These are phyloP conservation scores for Vigna trinervia DNA, from an alignment of 306 rosid genomes.

Conservation along the genomic window DNA sequence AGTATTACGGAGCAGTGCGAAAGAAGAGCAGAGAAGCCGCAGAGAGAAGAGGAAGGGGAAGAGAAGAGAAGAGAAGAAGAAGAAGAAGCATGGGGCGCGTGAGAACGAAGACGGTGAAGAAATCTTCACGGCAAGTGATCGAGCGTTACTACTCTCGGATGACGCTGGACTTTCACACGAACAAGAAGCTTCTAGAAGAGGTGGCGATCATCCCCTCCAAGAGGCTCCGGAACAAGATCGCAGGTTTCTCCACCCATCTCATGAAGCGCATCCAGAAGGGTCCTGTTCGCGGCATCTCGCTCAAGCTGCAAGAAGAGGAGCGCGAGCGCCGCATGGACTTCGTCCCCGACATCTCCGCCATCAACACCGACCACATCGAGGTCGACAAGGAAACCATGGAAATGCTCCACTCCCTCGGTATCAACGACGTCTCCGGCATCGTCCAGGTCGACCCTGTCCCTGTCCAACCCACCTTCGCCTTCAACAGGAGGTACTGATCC, in stretches of 20 bases:
- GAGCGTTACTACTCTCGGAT: constrained; percentile 64
- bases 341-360: constrained; percentile 63
- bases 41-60: background rate
- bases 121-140: constrained; percentile 66
- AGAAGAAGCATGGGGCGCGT: constrained; percentile 58
- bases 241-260: constrained; percentile 67
- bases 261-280: constrained; percentile 73
- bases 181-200: constrained; percentile 64
- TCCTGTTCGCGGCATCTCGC: constrained; percentile 64
- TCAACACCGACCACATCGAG: constrained; percentile 51
- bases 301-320: constrained; percentile 75
- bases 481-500: constrained; percentile 51
- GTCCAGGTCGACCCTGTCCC: constrained; percentile 49
- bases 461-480: constrained; percentile 36
- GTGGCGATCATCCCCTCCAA: constrained; percentile 63
- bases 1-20: background rate
- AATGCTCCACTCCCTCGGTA: constrained; percentile 59
- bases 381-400: constrained; percentile 70
- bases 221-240: constrained; percentile 69
- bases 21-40: background rate
- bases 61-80: background rate
- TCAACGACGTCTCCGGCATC: constrained; percentile 52
- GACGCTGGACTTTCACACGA: constrained; percentile 66
- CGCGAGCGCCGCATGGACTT: constrained; percentile 72
- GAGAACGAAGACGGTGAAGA: constrained; percentile 73